Conservation (phyloP, 2,329 filamentous ascomycete genomes). For the Ceratocystis harringtonii region DNA sequence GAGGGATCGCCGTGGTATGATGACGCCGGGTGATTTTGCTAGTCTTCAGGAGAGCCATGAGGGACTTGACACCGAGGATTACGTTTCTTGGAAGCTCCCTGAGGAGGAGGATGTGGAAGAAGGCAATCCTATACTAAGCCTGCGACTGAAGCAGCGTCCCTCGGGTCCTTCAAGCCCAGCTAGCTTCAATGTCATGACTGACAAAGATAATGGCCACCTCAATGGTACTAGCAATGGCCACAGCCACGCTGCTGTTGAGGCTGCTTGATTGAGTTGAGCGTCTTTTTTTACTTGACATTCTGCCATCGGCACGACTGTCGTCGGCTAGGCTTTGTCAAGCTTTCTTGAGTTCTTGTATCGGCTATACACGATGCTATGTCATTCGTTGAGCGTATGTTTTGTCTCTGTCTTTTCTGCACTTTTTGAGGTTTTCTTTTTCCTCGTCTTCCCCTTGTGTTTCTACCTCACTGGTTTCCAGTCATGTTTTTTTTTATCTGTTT, state of each 20-base stretch:
- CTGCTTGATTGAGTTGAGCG: neutral
- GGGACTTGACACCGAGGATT: constrained; percentile 88
- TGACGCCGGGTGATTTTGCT: constrained; percentile 97
- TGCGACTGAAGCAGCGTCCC: constrained; percentile 37
- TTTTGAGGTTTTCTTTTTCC: neutral
- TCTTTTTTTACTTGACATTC: neutral
- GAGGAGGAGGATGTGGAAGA: constrained; percentile 86
- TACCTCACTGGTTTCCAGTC: neutral
- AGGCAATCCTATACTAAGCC: constrained; percentile 44
- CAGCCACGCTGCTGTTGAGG: constrained; percentile 9
- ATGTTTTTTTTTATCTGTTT: constrained; percentile 4
- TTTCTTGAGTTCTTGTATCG: constrained; percentile 2
- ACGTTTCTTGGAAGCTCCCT: constrained; percentile 93
- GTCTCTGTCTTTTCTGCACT: too few species aligned
- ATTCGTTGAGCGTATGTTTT: neutral
- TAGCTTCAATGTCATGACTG: constrained; percentile 12
- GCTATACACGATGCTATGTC: constrained; percentile 2
- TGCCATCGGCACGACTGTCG: neutral
- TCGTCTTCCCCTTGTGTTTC: neutral
- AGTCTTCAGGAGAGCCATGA: constrained; percentile 90
- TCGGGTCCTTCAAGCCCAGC: constrained; percentile 19
- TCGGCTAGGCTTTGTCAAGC: neutral
- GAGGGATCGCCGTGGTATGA: constrained; percentile 83
- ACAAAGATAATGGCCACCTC: constrained; percentile 11
- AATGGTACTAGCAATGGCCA: constrained; percentile 6